Conservation (phyloP, 495 filamentous ascomycete species). For the Aspergillus indologenus region DNA sequence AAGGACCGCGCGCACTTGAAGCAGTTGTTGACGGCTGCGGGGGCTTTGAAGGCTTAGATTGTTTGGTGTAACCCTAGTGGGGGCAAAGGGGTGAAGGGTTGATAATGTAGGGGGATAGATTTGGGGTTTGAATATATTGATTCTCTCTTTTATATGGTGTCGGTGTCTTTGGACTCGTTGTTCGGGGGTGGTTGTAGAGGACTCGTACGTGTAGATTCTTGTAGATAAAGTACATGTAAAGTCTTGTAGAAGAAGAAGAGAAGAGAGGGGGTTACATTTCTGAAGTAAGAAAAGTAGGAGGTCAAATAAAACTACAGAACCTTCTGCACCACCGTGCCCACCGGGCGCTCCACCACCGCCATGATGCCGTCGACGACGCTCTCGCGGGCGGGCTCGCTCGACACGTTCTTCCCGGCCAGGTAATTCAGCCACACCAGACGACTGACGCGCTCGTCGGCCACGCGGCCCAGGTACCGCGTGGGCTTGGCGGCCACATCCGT, state of each 20-base stretch:
- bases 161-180: no score
- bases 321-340: slow-evolving; percentile 78
- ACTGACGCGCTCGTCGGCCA: slow-evolving; percentile 75
- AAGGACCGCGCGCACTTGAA: slow-evolving; percentile 52
- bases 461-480: slow-evolving; percentile 56
- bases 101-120: no score
- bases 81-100: neutral
- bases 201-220: no score
- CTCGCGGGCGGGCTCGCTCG: slow-evolving; percentile 75
- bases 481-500: slow-evolving; percentile 34
- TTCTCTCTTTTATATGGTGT: no score
- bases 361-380: slow-evolving; percentile 85
- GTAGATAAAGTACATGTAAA: no score
- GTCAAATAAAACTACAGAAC: slow-evolving; percentile 58
- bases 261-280: no score
- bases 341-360: slow-evolving; percentile 81
- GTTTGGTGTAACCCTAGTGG: neutral
- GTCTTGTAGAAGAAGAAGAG: no score
- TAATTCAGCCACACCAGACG: slow-evolving; percentile 87
- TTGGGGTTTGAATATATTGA: no score
- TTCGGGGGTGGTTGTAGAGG: no score
- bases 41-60: slow-evolving; percentile 50
- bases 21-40: slow-evolving; percentile 60
- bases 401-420: slow-evolving; percentile 80
- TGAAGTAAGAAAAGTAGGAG: no score